phyloP scores from a whole-genome alignment of 2,329 filamentous ascomycete genomes.

The Pseudocercospora cruenta region DNA sequence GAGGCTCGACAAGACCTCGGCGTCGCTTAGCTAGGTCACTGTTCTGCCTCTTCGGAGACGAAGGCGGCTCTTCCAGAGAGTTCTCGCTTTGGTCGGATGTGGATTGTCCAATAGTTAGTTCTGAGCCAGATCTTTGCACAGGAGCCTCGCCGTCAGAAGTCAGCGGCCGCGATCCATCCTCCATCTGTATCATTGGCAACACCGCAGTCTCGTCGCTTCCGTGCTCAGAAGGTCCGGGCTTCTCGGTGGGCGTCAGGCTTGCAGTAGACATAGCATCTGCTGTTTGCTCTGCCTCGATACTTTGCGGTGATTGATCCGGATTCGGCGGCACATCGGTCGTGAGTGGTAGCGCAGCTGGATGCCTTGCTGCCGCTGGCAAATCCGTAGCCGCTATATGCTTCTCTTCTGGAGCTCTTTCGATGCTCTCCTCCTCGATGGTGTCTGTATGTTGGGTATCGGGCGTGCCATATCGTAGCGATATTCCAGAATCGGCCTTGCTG shows the following conservation, averaged over 20 bases:
- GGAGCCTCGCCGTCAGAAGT: slow-evolving; percentile 11
- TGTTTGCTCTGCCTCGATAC: slow-evolving; percentile 2
- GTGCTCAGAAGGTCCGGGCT: slow-evolving; percentile 8
- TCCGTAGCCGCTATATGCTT: not conserved
- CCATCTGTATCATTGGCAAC: slow-evolving; percentile 26
- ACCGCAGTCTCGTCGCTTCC: slow-evolving; percentile 9
- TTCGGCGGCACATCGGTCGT: not conserved
- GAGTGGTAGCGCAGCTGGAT: not conserved
- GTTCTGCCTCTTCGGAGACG: slow-evolving; percentile 13
- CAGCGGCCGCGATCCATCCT: slow-evolving; percentile 26
- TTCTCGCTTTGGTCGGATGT: not conserved
- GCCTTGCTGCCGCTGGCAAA: not conserved
- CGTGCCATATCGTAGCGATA: slow-evolving; percentile 52
- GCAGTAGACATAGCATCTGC: slow-evolving; percentile 17
- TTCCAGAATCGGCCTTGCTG: slow-evolving; percentile 59
- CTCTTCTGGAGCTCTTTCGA: not conserved
- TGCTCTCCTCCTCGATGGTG: slow-evolving; percentile 12
- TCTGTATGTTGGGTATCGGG: slow-evolving; percentile 22
- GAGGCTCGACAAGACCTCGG: slow-evolving; percentile 45
- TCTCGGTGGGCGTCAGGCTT: slow-evolving; percentile 24
- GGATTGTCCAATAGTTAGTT: not conserved
- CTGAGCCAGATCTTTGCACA: not conserved
- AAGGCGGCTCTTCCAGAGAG: not conserved
- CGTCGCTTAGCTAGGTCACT: slow-evolving; percentile 44
- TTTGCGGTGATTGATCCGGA: no score